A percentile compares a stretch with the other conserved stretches of the same genome.
phyloP scores from a whole-genome alignment of 768 basidiomycete genomes.

The Cystofilobasidium macerans region DNA sequence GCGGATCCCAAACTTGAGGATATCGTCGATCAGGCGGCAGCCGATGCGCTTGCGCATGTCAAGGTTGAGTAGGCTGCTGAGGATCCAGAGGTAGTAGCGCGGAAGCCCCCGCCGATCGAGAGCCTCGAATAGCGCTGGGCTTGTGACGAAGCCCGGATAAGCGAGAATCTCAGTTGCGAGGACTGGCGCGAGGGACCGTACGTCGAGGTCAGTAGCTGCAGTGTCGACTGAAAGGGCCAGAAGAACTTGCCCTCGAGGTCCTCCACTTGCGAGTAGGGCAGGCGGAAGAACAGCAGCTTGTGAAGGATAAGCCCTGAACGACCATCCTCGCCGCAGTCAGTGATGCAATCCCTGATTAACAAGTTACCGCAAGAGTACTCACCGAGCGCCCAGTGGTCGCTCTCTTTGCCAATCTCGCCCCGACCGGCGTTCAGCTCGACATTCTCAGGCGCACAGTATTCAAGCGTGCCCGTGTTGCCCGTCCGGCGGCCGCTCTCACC shows the following conservation, averaged over 20 bases:
- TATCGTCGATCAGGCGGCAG: slow-evolving; percentile 51
- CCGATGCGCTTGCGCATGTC: slow-evolving; percentile 54
- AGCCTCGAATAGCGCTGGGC: slow-evolving; percentile 44
- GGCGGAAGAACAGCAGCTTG: slow-evolving; percentile 78
- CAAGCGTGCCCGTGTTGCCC: slow-evolving; percentile 7
- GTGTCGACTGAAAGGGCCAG: neutral
- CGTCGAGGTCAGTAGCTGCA: neutral
- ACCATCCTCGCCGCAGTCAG: too few relatives aligned
- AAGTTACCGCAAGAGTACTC: slow-evolving; percentile 80
- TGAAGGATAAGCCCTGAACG: slow-evolving; percentile 77
- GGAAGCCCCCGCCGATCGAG: slow-evolving; percentile 68
- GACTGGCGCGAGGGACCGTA: too few relatives aligned
- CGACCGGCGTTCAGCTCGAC: slow-evolving; percentile 57
- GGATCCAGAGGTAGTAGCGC: slow-evolving; percentile 54
- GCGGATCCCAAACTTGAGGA: slow-evolving; percentile 9
- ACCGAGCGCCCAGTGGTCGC: slow-evolving; percentile 94
- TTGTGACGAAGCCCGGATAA: slow-evolving; percentile 61
- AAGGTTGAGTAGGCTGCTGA: slow-evolving; percentile 61
- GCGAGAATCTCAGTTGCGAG: slow-evolving; percentile 61
- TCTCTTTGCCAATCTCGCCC: slow-evolving; percentile 66
- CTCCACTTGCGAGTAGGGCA: slow-evolving; percentile 65
- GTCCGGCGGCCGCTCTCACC: slow-evolving; percentile 36
- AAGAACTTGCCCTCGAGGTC: slow-evolving; percentile 46
- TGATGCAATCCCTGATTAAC: slow-evolving; percentile 55
- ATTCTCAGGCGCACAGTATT: slow-evolving; percentile 61